These are phyloP conservation scores for Fagopyrum homotropicum DNA, from an alignment of 148 eudicot species.

Conservation along the genomic window DNA sequence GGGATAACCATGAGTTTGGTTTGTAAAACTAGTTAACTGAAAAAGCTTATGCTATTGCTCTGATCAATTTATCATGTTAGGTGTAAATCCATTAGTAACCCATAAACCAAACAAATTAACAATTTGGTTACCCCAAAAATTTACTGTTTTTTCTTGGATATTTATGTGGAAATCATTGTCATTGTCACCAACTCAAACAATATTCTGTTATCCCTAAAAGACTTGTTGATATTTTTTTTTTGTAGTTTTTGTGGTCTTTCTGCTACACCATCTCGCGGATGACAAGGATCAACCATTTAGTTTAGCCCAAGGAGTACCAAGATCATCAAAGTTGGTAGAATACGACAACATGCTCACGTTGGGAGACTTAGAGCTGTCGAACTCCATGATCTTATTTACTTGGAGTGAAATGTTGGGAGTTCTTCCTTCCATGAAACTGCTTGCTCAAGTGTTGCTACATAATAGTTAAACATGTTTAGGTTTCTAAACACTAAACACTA, in stretches of 20 bases:
- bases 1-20: too few relatives aligned
- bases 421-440: background rate
- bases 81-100: too few relatives aligned
- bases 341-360: slow-evolving; percentile 48
- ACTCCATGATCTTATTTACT: slow-evolving; percentile 82
- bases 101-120: too few relatives aligned
- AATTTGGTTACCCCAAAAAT: too few relatives aligned
- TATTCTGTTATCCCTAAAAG: too few relatives aligned
- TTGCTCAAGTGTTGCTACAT: background rate
- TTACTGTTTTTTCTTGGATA: too few relatives aligned
- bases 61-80: too few relatives aligned
- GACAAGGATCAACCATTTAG: slow-evolving; percentile 40
- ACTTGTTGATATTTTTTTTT: background rate
- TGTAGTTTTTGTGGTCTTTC: slow-evolving; percentile 89
- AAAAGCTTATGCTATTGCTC: too few relatives aligned
- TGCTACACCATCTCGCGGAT: slow-evolving; percentile 61
- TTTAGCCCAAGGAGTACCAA: slow-evolving; percentile 78
- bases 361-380: slow-evolving; percentile 73
- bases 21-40: too few relatives aligned
- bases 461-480: background rate
- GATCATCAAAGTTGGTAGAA: slow-evolving; percentile 56
- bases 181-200: background rate
- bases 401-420: slow-evolving; percentile 32
- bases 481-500: too few relatives aligned
- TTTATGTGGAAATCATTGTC: background rate